Base-by-base conservation (phyloP, 441 rosid genomes). In the Erodium trifolium region DNA sequence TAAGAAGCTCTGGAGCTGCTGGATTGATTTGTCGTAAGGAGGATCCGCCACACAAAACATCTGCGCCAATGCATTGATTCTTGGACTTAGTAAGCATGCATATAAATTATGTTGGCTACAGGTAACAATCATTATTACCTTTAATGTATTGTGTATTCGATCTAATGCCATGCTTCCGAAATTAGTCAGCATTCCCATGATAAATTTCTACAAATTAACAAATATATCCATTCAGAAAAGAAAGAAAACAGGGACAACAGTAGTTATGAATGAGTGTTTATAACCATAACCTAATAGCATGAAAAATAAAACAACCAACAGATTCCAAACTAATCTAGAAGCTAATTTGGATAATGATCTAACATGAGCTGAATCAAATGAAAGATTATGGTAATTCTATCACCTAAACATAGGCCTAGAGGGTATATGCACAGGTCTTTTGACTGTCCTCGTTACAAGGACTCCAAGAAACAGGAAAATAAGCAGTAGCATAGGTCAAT, bases 1-100 rank as follows among this genome's bases (percentile, higher is more conserved):
- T 67, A 94, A 84, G 82, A 94, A 94, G 83, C 91, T 87, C 77
- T 94, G 98, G 68, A 94, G 87, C 75, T 90, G 96, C 77, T 94
- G 97, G 70, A 90, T 82, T 18, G 97, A 90, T 82, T 94, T 94
- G 78, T 94, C 94, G 37, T 92, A 94, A 17, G 87, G 71, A 72
- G 98, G 94, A 85, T 90, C 97, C 27, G 88, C 96, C 7, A 90
- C 85, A 79, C 94, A 94, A 69, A 92, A 92, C 88, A 92, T 92
- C 96, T 94, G 84, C 80, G 74, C 35, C 39, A 70, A 71, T 47
- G 39, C 19, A 53, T 41, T 34, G 7, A 68, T 68, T 8, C 47
- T 53, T 3, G 1, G 34, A 31, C 34, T 53, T 53, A n/a, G 19
- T 67, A 47, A 63, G 55, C 31, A 64, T 16, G 51, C 5, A 71